phyloP scores from a whole-genome alignment of 2,329 filamentous ascomycete species.

The Clathrospora elynae region DNA sequence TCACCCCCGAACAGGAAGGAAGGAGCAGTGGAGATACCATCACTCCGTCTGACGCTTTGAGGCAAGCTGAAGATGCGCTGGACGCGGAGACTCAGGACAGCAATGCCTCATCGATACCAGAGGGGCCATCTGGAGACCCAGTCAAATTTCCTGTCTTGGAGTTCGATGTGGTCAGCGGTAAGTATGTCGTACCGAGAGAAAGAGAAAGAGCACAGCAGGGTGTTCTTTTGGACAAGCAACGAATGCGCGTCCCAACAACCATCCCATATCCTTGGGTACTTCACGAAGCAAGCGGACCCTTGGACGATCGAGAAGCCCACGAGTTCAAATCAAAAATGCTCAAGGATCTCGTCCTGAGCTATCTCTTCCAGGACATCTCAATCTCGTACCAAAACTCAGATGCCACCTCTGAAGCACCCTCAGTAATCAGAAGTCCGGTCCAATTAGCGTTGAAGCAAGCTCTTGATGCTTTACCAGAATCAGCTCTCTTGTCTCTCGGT shows the following conservation, averaged over 20 bases:
- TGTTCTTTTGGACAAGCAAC: background rate
- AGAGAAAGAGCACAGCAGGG: background rate
- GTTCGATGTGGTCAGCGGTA: constrained; percentile 3
- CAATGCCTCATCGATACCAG: background rate
- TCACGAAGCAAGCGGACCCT: background rate
- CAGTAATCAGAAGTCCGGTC: constrained; percentile 26
- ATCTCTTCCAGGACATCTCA: constrained; percentile 18
- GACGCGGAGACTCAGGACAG: background rate
- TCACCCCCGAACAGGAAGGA: constrained; percentile 20
- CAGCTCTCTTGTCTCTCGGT: constrained; percentile 17
- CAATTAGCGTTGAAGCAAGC: constrained; percentile 27
- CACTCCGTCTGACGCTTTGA: background rate
- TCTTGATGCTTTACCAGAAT: constrained; percentile 18
- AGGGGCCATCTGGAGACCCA: background rate
- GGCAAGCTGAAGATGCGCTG: background rate
- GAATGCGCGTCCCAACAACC: constrained; percentile 31
- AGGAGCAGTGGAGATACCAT: fast-evolving
- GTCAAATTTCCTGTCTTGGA: background rate
- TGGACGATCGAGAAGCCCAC: background rate
- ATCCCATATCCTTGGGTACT: constrained; percentile 3
- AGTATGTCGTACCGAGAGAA: background rate
- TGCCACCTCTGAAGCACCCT: background rate
- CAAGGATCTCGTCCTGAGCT: constrained; percentile 13
- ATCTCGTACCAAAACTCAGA: constrained; percentile 13
- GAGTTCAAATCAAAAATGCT: constrained; percentile 10